These are phyloP conservation scores for Plicaturopsis crispa DNA, from an alignment of 768 basidiomycete genomes.

Conservation along the genomic window DNA sequence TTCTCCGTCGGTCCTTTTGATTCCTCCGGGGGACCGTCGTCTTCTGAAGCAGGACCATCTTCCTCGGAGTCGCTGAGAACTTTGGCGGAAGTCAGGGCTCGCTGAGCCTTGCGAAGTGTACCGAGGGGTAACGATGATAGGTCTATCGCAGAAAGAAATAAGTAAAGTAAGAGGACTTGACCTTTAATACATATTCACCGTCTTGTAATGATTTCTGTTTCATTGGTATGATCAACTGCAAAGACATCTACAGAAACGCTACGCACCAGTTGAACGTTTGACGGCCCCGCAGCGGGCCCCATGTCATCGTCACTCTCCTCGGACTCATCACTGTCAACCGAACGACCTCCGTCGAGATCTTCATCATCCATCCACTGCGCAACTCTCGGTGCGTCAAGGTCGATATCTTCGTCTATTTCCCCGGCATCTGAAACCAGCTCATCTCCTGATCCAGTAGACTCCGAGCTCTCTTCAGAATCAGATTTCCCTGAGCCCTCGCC, in stretches of 20 bases:
- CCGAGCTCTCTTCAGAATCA: slow-evolving; percentile 1
- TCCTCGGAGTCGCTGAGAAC: slow-evolving; percentile 31
- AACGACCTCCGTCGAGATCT: slow-evolving; percentile 17
- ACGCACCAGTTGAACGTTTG: background rate
- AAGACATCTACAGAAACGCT: slow-evolving; percentile 4
- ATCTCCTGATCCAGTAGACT: slow-evolving; percentile 7
- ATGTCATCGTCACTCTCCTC: slow-evolving; percentile 12
- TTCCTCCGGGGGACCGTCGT: slow-evolving; percentile 7
- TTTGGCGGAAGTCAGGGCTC: slow-evolving; percentile 36
- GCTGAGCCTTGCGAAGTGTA: slow-evolving; percentile 57
- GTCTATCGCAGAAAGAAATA: slow-evolving; percentile 28
- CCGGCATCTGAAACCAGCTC: slow-evolving; percentile 21
- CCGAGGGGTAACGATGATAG: slow-evolving; percentile 57
- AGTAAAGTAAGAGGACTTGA: background rate
- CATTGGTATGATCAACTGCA: background rate
- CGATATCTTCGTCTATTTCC: slow-evolving; percentile 14
- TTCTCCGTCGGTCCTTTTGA: slow-evolving; percentile 8
- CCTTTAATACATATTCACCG: slow-evolving; percentile 4
- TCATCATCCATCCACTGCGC: slow-evolving; percentile 55
- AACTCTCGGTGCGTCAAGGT: slow-evolving; percentile 48
- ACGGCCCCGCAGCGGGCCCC: slow-evolving; percentile 10
- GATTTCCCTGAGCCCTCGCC: background rate
- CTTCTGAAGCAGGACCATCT: slow-evolving; percentile 14
- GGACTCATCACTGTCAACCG: slow-evolving; percentile 5
- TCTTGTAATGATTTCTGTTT: slow-evolving; percentile 8